A percentile compares a stretch with the other conserved stretches of the same genome.
These are phyloP conservation scores for Candida koratica DNA, from an alignment of 805 yeast species.

Conservation along the genomic window DNA sequence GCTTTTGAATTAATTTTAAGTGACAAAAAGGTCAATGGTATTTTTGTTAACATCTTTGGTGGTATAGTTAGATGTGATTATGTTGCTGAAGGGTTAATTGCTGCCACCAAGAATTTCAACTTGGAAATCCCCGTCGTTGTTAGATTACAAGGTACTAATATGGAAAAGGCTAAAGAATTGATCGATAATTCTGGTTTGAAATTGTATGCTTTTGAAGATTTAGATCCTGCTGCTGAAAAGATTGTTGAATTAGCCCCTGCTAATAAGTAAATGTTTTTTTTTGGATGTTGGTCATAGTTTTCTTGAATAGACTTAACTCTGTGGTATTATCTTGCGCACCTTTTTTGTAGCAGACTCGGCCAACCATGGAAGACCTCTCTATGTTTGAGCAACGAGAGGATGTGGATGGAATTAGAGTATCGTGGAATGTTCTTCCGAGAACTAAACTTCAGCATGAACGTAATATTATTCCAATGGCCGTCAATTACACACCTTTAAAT, in stretches of 20 bases:
- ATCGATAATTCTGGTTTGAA: constrained; percentile 86
- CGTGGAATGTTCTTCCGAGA: constrained; percentile 76
- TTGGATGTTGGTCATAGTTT: neutral
- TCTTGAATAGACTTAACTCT: too few relatives aligned
- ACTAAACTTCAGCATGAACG: constrained; percentile 86
- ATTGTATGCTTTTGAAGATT: constrained; percentile 85
- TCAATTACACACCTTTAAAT: constrained; percentile 91
- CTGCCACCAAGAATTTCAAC: constrained; percentile 88
- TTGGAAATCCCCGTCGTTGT: constrained; percentile 93
- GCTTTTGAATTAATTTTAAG: constrained; percentile 92
- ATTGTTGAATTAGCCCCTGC: constrained; percentile 67
- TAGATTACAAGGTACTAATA: constrained; percentile 97
- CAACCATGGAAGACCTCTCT: constrained; percentile 2
- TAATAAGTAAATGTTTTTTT: neutral
- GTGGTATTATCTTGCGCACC: too few relatives aligned
- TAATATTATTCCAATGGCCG: constrained; percentile 90
- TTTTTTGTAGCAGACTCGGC: too few relatives aligned
- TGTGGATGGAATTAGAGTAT: constrained; percentile 42
- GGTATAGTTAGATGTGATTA: constrained; percentile 99
- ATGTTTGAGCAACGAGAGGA: constrained; percentile 41
- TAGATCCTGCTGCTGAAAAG: constrained; percentile 96
- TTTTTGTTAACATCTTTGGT: constrained; percentile 97
- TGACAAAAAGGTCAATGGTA: constrained; percentile 86
- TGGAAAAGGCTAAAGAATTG: constrained; percentile 81
- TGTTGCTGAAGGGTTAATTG: constrained; percentile 96